These are phyloP conservation scores for Rhizopogon rudus DNA, from an alignment of 768 basidiomycete species.

Conservation along the genomic window DNA sequence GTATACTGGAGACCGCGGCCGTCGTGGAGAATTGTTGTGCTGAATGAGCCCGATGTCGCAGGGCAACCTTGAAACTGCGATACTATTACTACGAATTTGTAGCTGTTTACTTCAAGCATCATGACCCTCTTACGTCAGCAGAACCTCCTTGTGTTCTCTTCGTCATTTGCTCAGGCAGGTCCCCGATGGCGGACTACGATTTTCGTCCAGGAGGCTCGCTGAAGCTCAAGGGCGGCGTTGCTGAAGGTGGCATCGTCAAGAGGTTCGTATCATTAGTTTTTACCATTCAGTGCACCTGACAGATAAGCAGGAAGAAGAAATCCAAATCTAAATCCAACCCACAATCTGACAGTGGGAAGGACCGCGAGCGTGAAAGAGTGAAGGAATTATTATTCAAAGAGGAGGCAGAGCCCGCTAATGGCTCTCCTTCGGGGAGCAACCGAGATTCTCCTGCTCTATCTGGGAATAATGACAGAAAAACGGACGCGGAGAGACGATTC, in stretches of 20 bases:
- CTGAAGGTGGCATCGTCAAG: constrained; percentile 76
- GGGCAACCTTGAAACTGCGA: not conserved
- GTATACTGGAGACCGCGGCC: not conserved
- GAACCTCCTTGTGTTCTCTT: constrained; percentile 6
- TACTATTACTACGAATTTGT: constrained; percentile 13
- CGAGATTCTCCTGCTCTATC: constrained; percentile 57
- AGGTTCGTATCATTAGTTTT: constrained; percentile 47
- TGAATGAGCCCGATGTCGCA: not conserved
- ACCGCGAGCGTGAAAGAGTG: constrained; percentile 36
- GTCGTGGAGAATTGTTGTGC: not conserved
- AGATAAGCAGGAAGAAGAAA: constrained; percentile 70
- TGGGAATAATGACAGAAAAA: constrained; percentile 54
- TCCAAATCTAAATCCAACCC: constrained; percentile 60
- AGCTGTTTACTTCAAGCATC: constrained; percentile 14
- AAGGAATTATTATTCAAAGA: constrained; percentile 51
- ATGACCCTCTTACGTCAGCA: constrained; percentile 27
- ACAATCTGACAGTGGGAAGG: constrained; percentile 42
- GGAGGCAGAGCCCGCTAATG: constrained; percentile 33
- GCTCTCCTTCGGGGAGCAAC: constrained; percentile 50
- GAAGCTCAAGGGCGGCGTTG: constrained; percentile 81
- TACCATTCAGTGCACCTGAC: constrained; percentile 5
- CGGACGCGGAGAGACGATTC: constrained; percentile 84
- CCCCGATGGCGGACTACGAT: constrained; percentile 84
- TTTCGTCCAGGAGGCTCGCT: constrained; percentile 83
- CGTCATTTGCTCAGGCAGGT: constrained; percentile 13